Evolutionary conservation across 2,329 filamentous ascomycete species (phyloP), one percentile per base, ranked within the genome.

Genomic region (Mariannaea sp.): DNA sequence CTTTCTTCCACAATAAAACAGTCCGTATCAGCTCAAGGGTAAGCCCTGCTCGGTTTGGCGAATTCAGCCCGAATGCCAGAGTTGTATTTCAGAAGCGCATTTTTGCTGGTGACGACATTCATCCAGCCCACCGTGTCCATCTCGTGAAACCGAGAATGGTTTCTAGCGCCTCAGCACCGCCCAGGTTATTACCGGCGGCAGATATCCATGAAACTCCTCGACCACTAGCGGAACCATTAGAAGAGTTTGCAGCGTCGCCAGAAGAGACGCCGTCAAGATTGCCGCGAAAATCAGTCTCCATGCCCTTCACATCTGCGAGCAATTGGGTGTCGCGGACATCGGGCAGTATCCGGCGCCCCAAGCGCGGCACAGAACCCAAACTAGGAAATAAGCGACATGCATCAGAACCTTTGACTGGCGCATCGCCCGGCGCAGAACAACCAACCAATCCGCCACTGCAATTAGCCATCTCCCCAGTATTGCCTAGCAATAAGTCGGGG

Each of bases 291-390:
- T 85, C 84, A 13, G 72, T 82, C 20, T 86, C 84, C 13, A 80
- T 83, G 75, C 81, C 84, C 49, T 82, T 87, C 55, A 75, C 76
- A 55, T 81, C 83, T 2, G 77, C 83, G 13, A 75, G 73, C 43
- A 79, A 73, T 43, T 85, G 83, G 82, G 80, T 84, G 57, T 72
- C 80, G 27, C 80, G 74, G 66, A 75, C 78, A 5, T 69, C 72
- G 7, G 78, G 81, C 49, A 86, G 83, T 69, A 65, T 85, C 47
- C 79, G 82, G 42, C 79, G 79, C 17, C 71, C 77, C 24, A 86
- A 84, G 69, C 76, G 79, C 55, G 75, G 74, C 53, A 70, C 72
- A 56, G 73, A 77, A 47, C 67, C 71, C 19, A 73, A 69, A 61
- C 70, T 64, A 59, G 73, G 71, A 62, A 74, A 72, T 57, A 78